These are phyloP conservation scores for Trichoderma harzianum DNA, from an alignment of 2,329 filamentous ascomycete genomes.

Conservation along the genomic window DNA sequence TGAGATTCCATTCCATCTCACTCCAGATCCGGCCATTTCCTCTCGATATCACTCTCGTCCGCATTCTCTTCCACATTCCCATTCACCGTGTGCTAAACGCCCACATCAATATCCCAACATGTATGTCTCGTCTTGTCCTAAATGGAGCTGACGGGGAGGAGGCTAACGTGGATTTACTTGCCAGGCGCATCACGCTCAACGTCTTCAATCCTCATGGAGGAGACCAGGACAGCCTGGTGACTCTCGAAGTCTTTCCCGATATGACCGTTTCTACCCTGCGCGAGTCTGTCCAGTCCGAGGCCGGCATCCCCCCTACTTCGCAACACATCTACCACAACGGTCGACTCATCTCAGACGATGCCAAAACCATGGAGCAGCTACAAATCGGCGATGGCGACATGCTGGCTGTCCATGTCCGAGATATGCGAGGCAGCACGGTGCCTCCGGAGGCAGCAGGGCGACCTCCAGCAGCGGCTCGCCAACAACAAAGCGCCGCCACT, in stretches of 20 bases:
- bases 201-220: slow-evolving; percentile 70
- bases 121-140: background rate
- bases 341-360: slow-evolving; percentile 70
- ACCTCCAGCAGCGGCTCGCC: slow-evolving; percentile 14
- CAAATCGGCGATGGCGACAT: slow-evolving; percentile 86
- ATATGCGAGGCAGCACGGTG: slow-evolving; percentile 50
- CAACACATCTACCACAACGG: slow-evolving; percentile 93
- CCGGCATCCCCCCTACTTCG: slow-evolving; percentile 63
- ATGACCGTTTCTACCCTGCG: slow-evolving; percentile 85
- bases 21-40: background rate
- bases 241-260: slow-evolving; percentile 75
- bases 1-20: background rate
- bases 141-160: background rate
- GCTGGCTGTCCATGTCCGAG: slow-evolving; percentile 78
- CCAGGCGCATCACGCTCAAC: slow-evolving; percentile 82
- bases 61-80: background rate
- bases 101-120: background rate
- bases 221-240: slow-evolving; percentile 70
- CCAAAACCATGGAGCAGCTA: slow-evolving; percentile 76
- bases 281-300: slow-evolving; percentile 82
- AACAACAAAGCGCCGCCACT: slow-evolving; percentile 23
- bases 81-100: background rate
- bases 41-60: background rate
- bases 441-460: slow-evolving; percentile 39
- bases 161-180: background rate